A percentile compares a stretch with the other conserved stretches of the same genome.
These are phyloP conservation scores for Peronospora belbahrii DNA, from an alignment of 352 stramenopile species.

Conservation along the genomic window DNA sequence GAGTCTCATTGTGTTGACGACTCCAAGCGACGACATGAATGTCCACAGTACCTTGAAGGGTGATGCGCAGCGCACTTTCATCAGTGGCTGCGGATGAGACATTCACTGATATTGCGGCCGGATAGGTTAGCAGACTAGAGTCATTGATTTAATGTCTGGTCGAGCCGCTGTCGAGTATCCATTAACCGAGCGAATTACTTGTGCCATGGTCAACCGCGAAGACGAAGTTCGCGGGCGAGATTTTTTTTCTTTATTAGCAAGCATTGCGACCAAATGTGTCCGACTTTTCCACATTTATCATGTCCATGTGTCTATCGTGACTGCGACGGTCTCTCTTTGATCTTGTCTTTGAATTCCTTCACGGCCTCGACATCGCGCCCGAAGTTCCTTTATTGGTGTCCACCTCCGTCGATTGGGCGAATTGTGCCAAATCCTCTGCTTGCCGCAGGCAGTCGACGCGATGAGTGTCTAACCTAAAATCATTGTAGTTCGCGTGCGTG, in stretches of 20 bases:
- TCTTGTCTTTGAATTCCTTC: no score
- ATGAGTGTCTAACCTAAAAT: not conserved
- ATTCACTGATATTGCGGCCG: no score
- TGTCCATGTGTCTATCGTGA: no score
- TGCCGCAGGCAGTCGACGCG: not conserved
- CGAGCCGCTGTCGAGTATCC: no score
- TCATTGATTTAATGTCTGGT: no score
- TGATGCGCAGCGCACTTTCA: not conserved
- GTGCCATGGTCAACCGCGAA: not conserved
- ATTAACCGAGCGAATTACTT: not conserved
- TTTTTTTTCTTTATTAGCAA: not conserved
- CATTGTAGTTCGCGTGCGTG: no score
- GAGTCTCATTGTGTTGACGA: not conserved
- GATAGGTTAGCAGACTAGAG: no score
- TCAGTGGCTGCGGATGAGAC: not conserved
- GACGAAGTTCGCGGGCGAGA: not conserved
- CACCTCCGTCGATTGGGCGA: not conserved
- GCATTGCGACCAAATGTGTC: not conserved
- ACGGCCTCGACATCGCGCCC: no score
- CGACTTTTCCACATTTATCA: no score
- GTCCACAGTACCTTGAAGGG: not conserved
- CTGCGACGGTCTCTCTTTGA: no score
- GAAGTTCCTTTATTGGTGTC: no score
- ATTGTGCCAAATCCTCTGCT: not conserved
- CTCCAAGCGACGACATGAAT: not conserved